Evolutionary conservation across 1,284 basidiomycete species (phyloP).

Genomic region (Xerocomus amazonicus): DNA sequence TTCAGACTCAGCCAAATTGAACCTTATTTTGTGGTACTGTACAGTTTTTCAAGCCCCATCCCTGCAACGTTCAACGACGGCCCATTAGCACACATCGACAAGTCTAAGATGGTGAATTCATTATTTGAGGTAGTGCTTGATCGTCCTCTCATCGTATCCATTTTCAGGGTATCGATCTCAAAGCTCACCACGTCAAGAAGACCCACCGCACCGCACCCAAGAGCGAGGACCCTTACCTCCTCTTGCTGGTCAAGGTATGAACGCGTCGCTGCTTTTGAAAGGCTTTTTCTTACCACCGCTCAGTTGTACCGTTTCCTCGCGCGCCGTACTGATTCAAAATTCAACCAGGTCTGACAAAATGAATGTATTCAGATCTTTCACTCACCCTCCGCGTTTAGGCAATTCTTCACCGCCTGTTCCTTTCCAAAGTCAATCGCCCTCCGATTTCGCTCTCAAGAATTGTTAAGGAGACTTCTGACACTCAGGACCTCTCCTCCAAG

Average conservation of each 20-base stretch:
- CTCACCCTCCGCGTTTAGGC: constrained; percentile 44
- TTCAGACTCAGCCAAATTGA: constrained; percentile 32
- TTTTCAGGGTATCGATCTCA: constrained; percentile 93
- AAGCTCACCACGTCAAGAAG: constrained; percentile 99
- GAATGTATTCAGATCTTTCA: constrained; percentile 5
- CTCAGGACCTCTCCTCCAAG: constrained; percentile 74
- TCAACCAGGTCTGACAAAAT: constrained; percentile 79
- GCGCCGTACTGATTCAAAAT: constrained; percentile 91
- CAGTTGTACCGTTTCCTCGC: constrained; percentile 99
- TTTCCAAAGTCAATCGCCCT: constrained; percentile 97
- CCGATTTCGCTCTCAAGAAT: constrained; percentile 94
- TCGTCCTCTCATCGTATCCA: constrained; percentile 14
- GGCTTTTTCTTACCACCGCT: constrained; percentile 8
- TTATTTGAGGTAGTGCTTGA: constrained; percentile 31
- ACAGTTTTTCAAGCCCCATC: constrained; percentile 56
- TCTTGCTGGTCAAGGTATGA: constrained; percentile 94
- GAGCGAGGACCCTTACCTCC: constrained; percentile 98
- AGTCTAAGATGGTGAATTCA: constrained; percentile 76
- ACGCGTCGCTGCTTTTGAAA: constrained; percentile 1
- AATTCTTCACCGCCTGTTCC: constrained; percentile 94
- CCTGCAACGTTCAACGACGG: constrained; percentile 30
- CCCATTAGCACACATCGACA: constrained; percentile 48
- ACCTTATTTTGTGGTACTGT: constrained; percentile 38
- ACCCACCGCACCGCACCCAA: constrained; percentile 92
- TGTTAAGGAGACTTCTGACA: constrained; percentile 72